Evolutionary conservation across 148 eudicot species (phyloP).

Genomic region (Spergularia bocconei): DNA sequence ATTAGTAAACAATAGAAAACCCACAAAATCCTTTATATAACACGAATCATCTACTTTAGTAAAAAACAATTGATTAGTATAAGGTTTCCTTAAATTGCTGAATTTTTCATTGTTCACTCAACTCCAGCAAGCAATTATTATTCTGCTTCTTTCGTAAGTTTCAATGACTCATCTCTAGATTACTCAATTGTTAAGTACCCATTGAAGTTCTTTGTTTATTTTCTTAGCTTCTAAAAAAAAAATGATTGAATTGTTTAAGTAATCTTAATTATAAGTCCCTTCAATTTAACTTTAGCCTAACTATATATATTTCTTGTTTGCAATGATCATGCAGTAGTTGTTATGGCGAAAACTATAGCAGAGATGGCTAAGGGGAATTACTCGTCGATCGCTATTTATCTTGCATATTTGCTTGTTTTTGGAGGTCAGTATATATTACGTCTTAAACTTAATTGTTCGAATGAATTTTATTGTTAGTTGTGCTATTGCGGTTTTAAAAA

Average conservation of each 20-base stretch:
- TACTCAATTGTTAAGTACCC: background rate
- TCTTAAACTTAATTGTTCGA: too few relatives aligned
- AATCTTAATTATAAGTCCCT: background rate
- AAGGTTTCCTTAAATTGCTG: slow-evolving; percentile 11
- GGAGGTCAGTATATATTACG: background rate
- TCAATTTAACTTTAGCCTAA: slow-evolving; percentile 4
- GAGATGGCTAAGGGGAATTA: background rate
- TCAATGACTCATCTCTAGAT: background rate
- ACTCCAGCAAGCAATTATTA: background rate
- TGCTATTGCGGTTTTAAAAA: too few relatives aligned
- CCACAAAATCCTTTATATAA: background rate
- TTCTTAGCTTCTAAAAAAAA: too few relatives aligned
- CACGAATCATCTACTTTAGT: background rate
- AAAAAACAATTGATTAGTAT: background rate
- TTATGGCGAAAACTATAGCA: background rate
- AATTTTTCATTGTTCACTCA: slow-evolving; percentile 10
- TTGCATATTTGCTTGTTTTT: slow-evolving; percentile 7
- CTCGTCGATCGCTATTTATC: background rate
- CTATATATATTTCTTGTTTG: slow-evolving; percentile 7
- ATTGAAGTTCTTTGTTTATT: background rate
- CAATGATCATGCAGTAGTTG: background rate
- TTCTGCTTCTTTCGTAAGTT: background rate
- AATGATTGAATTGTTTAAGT: too few relatives aligned
- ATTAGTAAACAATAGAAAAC: too few relatives aligned
- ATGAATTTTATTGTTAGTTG: background rate